Base-by-base conservation (phyloP, 2,329 filamentous ascomycete species). In the Talaromyces rugulosus region DNA sequence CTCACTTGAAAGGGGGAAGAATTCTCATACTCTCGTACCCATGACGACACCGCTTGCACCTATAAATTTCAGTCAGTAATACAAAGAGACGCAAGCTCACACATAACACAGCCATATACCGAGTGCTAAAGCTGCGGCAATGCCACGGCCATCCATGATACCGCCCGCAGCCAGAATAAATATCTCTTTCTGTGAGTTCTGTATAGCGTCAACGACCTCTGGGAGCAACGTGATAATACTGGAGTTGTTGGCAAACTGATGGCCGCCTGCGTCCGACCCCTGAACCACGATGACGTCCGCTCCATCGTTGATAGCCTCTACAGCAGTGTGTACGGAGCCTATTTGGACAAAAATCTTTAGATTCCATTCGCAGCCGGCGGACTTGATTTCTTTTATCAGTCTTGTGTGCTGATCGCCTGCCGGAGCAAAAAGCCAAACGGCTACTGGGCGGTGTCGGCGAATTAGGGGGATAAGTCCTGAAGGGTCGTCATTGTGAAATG, bases 341-440 rank as follows among this genome's bases (percentile, higher is more conserved):
- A 87, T 79, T 70, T 89, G 87, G 1, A 88, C 79, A 71, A 87
- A 86, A 7, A 87, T 80, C 62, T 79, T 78, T 65, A 83, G 31
- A 61, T 69, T 36, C 70, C 68, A 42, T 77, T 47, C 68, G 74
- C 75, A 11, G 65, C 72, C 4, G 64, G 56, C 28, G 76, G 69
- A 8, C 69, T 70, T 28, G 70, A 69, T 31, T 58, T 64, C 27
- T 70, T 69, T 74, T 71, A 78, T 51, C 57, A 71, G 28, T 58
- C 60, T 59, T 50, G 75, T 69, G 51, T 71, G 72, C 16, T 77
- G 74, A 23, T 76, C 70, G 16, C 79, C 71, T 5, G 77, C 74
- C 1, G 86, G 85, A 2, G 87, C 87, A 68, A 89, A 90, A 54
- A 90, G 80, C 88, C 88, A 90, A 8, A 87, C 78, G 0, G 85